phyloP scores from a whole-genome alignment of 2,329 filamentous ascomycete genomes.

The Venturia oleaginea region DNA sequence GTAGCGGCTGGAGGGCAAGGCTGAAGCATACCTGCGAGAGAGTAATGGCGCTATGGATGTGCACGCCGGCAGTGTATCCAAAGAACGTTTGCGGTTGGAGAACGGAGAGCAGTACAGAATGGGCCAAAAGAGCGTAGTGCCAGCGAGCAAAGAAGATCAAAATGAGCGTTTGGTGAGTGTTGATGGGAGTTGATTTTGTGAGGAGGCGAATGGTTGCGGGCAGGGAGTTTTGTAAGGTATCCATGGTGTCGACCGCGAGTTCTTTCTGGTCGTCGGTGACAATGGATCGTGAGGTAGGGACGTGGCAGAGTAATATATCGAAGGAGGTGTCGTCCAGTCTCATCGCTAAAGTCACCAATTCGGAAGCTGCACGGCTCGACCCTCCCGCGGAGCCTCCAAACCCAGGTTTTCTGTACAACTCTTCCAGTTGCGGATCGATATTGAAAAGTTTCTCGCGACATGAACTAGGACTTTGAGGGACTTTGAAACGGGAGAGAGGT shows the following conservation, averaged over 20 bases:
- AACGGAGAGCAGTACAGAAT: conserved; percentile 8
- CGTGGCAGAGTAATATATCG: not conserved
- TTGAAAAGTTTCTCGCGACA: not conserved
- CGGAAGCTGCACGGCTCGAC: not conserved
- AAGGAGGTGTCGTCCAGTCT: not conserved
- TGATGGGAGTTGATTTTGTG: conserved; percentile 6
- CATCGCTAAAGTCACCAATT: not conserved
- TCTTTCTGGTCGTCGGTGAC: not conserved
- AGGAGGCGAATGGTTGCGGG: not conserved
- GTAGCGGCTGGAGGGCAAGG: not conserved
- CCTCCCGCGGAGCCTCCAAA: not conserved
- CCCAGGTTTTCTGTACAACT: not conserved
- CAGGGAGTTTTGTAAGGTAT: not conserved
- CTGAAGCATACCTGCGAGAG: not conserved
- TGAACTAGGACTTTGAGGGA: not conserved
- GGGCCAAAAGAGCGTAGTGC: not conserved
- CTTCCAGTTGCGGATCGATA: not conserved
- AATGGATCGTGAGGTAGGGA: not conserved
- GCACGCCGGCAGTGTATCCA: conserved; percentile 14
- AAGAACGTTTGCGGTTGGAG: conserved; percentile 11
- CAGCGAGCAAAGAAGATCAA: conserved; percentile 9
- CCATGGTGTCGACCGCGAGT: not conserved
- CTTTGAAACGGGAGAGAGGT: too few species aligned
- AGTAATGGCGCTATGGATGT: conserved; percentile 12
- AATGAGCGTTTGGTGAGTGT: conserved; percentile 12